Base-by-base conservation (phyloP, 352 stramenopile species). In the Globisporangium solare region DNA sequence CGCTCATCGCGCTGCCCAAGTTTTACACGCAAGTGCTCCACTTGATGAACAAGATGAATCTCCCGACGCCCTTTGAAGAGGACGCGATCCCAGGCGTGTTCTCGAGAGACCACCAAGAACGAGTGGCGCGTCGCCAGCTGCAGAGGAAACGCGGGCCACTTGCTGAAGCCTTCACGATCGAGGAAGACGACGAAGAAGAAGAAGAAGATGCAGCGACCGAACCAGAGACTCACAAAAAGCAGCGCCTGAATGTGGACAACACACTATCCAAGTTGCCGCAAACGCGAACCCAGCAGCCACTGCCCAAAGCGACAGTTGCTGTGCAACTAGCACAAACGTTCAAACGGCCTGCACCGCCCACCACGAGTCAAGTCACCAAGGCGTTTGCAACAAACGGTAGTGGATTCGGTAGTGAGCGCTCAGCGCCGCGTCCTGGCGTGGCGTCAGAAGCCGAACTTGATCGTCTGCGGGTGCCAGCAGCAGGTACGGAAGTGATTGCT, bases 11-110 rank as follows among this genome's bases (percentile, higher is more conserved):
- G 11, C 63, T 96, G 14, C 87, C 87, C 6, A 81, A 86, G 49
- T 86, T 96, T 56, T 96, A 96, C 70, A 94, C 79, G 13, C 87
- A 96, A 74, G 87, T 94, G 47, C 80, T 95, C 39, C 87, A 96
- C 64, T 65, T 96, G 21, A 96, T 96, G 87, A 96, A 96, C 68
- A 96, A 96, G 60, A 96, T 95, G 87, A 92, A 96, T 55, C 51
- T 96, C 17, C 87, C 87, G 45, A 67, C 71, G 27, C 87, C 87
- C 20, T 96, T 96, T 24, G 79, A 90, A 7, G 63, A 73, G 21
- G 47, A 83, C 37, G 69, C 79, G 22, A 92, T 94, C 58, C 80
- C 69, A 24, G 84, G 84, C 11, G 54, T 63, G 21, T 94, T 92
- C 60, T 76, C 79, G 0, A 47, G 61, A 1, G 57, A 63, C 11